Evolutionary conservation across 2,329 filamentous ascomycete species (phyloP).

Genomic region (Xylariaceae sp.): DNA sequence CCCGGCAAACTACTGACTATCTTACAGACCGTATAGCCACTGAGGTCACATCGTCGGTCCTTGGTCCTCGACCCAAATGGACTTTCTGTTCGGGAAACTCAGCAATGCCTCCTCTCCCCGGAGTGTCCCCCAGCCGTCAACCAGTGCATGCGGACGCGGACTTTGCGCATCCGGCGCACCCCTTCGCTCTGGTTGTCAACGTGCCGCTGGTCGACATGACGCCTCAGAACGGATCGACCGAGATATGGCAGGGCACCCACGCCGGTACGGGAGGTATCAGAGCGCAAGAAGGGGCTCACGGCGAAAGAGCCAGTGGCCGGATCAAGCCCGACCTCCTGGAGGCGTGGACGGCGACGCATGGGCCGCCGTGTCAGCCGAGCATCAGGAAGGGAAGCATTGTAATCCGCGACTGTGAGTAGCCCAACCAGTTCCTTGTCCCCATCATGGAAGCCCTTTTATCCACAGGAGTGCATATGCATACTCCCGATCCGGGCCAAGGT

Average conservation of each 20-base stretch:
- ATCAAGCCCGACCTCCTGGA: conserved; percentile 40
- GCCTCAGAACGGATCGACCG: conserved; percentile 50
- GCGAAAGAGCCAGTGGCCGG: conserved; percentile 46
- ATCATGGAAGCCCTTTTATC: too few relatives aligned
- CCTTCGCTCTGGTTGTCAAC: conserved; percentile 53
- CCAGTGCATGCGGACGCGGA: conserved; percentile 58
- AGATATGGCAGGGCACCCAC: conserved; percentile 58
- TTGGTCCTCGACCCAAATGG: conserved; percentile 52
- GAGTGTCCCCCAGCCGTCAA: conserved; percentile 38
- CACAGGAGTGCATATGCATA: too few relatives aligned
- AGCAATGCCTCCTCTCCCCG: conserved; percentile 46
- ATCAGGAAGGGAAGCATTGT: conserved; percentile 53
- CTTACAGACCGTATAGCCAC: conserved; percentile 47
- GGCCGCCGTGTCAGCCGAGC: conserved; percentile 43
- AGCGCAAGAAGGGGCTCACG: conserved; percentile 45
- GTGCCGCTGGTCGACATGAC: conserved; percentile 47
- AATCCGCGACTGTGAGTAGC: conserved; percentile 53
- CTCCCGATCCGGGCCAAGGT: too few relatives aligned
- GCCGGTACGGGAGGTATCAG: conserved; percentile 22
- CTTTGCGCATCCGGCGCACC: conserved; percentile 49
- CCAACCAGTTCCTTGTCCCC: too few relatives aligned
- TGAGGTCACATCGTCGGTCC: conserved; percentile 49
- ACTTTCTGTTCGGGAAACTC: conserved; percentile 57
- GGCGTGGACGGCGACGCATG: conserved; percentile 29
- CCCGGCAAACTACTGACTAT: background rate